A percentile compares a stretch with the other conserved stretches of the same genome.
Conservation (phyloP, 306 rosid genomes). For the Prosopis cineraria region DNA sequence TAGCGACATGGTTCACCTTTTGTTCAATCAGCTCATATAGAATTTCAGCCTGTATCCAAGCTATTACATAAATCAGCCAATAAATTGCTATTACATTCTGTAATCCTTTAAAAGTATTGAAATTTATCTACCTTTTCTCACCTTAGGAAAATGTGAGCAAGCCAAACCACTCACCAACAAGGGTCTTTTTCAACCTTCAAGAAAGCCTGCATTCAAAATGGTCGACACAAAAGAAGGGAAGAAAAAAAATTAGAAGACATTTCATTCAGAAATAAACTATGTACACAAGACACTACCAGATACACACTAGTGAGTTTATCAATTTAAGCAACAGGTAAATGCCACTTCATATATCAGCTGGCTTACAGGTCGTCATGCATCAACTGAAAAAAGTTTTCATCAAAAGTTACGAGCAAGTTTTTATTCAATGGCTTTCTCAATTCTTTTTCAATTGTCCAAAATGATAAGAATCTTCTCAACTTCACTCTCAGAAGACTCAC, state of each 20-base stretch:
- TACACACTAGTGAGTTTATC: background rate
- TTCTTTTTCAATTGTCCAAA: no score
- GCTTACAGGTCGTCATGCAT: slow-evolving; percentile 7
- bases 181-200: slow-evolving; percentile 24
- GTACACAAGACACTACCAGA: background rate
- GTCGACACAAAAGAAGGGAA: slow-evolving; percentile 25
- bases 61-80: slow-evolving; percentile 25
- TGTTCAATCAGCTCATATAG: slow-evolving; percentile 36
- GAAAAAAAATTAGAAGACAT: slow-evolving; percentile 9
- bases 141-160: slow-evolving; percentile 16
- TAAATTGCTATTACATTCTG: slow-evolving; percentile 19
- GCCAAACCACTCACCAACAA: slow-evolving; percentile 28
- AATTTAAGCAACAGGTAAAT: slow-evolving; percentile 14
- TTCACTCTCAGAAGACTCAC: no score
- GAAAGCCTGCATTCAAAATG: slow-evolving; percentile 29
- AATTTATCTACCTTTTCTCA: slow-evolving; percentile 9
- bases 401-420: background rate
- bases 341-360: slow-evolving; percentile 3
- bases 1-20: slow-evolving; percentile 61
- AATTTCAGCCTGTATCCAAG: slow-evolving; percentile 32
- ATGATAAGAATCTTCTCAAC: background rate
- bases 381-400: background rate
- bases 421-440: background rate
- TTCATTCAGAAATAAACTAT: slow-evolving; percentile 10
- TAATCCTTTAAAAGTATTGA: slow-evolving; percentile 19